A percentile compares a stretch with the other conserved stretches of the same genome.
Evolutionary conservation across 768 basidiomycete species (phyloP).

Genomic region (Lactarius akahatsu): DNA sequence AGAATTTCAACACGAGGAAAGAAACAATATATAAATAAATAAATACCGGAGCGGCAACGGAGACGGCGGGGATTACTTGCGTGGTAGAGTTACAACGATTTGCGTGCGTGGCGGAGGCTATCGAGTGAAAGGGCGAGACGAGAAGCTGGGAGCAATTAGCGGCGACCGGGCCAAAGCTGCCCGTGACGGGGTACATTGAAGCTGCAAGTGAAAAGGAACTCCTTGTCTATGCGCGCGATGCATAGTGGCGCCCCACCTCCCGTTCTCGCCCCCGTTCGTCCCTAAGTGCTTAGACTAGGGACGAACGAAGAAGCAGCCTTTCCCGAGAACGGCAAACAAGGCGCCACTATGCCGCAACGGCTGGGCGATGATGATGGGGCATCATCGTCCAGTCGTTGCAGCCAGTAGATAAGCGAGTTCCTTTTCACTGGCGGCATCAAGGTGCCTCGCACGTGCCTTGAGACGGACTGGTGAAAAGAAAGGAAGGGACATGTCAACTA

Average conservation of each 20-base stretch:
- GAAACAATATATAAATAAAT: background rate
- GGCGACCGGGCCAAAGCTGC: background rate
- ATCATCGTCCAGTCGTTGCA: slow-evolving; percentile 33
- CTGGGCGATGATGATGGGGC: background rate
- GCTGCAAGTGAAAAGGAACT: background rate
- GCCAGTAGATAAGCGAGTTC: slow-evolving; percentile 74
- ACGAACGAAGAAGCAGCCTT: slow-evolving; percentile 1
- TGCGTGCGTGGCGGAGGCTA: background rate
- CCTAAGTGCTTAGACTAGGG: slow-evolving; percentile 3
- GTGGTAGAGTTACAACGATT: background rate
- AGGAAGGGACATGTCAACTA: background rate
- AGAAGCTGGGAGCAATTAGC: background rate
- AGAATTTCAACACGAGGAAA: background rate
- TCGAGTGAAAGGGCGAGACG: background rate
- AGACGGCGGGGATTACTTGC: background rate
- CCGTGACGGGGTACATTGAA: background rate
- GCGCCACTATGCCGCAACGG: background rate
- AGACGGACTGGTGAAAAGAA: slow-evolving; percentile 62
- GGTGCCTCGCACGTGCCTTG: slow-evolving; percentile 83
- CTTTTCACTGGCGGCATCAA: slow-evolving; percentile 82
- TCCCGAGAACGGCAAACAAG: slow-evolving; percentile 1
- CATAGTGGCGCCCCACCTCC: background rate
- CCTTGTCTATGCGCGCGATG: background rate
- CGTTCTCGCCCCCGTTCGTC: slow-evolving; percentile 8
- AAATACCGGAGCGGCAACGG: background rate